Evolutionary conservation across 345 rosid species (phyloP), one percentile per base, ranked within the genome.

Genomic region (Luvunga scandens): DNA sequence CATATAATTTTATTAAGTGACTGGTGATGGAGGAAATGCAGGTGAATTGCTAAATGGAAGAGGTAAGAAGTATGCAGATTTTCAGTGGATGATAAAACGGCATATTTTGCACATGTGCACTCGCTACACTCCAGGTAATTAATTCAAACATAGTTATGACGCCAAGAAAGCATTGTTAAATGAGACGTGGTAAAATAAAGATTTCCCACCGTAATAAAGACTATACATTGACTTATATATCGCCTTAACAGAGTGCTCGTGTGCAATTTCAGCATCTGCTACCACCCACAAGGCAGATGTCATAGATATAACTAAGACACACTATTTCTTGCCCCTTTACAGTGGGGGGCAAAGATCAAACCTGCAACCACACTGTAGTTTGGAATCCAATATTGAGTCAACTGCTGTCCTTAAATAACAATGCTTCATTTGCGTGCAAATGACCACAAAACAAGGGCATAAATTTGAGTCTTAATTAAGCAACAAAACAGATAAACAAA

Each of bases 391-490:
- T 18, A 68, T 33, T n/a, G 73, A 42, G 72, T 61, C 19, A 73
- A 66, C 28, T 38, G 55, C 14, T 30, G 66, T 25, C 65, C 65
- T 75, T 57, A 55, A 42, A 69, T 42, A 71, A 65, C 31, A 70
- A 28, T 78, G 78, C 80, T 66, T 19, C 87, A 71, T 75, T 27
- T 55, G 67, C 77, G 36, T 9, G 69, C 22, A 28, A 7, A 42
- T 5, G 27, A 36, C 16, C 12, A 3, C 30, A 69, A 5, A n/a
- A 42, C 7, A 12, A 31, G 27, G 13, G 13, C 64, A 38, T 21
- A 25, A 42, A 50, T 64, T 12, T 25, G 28, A 65, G 39, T 34
- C 30, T 64, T 48, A 72, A 76, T n/a, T 70, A 76, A 75, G 68
- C 34, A 19, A 42, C 16, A 69, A 64, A 57, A 71, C 16, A 21